These are phyloP conservation scores for Aegilops speltoides DNA, from an alignment of 176 grass and related monocot genomes.

Conservation along the genomic window DNA sequence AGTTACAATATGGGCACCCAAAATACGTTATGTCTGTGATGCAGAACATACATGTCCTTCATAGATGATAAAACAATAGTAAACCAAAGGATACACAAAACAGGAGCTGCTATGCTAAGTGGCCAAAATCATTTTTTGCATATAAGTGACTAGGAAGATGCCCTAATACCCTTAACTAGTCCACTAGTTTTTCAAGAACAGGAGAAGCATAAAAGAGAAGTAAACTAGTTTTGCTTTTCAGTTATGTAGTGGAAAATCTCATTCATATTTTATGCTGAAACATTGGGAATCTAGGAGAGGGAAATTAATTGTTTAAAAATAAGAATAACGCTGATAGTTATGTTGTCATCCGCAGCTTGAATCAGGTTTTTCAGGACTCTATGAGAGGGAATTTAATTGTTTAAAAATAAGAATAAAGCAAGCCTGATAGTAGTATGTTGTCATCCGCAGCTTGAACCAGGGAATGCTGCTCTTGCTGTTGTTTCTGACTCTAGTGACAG, in stretches of 20 bases:
- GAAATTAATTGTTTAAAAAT: not conserved
- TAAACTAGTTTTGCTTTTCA: constrained; percentile 2
- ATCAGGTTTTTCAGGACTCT: not conserved
- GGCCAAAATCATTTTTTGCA: not conserved
- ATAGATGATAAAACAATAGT: not conserved
- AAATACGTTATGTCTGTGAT: not conserved
- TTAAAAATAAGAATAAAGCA: constrained; percentile 2
- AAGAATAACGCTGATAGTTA: constrained; percentile 36
- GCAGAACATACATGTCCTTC: constrained; percentile 4
- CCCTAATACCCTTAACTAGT: not conserved
- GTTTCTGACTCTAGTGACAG: constrained; percentile 89
- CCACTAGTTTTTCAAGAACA: not conserved
- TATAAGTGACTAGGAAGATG: not conserved
- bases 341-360: constrained; percentile 47
- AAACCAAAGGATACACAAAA: not conserved
- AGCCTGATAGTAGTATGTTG: constrained; percentile 39
- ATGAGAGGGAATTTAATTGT: not conserved
- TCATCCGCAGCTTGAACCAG: constrained; percentile 66
- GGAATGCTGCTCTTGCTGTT: constrained; percentile 36
- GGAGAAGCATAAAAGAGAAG: constrained; percentile 4
- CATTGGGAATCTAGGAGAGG: not conserved
- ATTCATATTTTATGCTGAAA: constrained; percentile 1
- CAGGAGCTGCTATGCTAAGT: not conserved
- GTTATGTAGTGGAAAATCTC: not conserved
- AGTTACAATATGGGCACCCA: not conserved